Conservation (phyloP, 805 yeast genomes). For the Hemisphaericaspora nanyangensis region DNA sequence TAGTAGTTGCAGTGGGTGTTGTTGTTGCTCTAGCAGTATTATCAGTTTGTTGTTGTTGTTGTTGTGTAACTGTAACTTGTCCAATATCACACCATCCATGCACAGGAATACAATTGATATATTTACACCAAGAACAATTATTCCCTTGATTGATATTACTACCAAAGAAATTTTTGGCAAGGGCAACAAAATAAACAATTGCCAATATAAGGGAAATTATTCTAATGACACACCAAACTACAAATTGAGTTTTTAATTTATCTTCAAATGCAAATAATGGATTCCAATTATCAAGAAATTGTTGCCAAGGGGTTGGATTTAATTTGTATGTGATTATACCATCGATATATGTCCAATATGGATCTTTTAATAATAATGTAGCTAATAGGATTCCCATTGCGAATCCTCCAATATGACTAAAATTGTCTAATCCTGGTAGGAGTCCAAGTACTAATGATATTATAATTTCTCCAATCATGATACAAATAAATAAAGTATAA, state of each 20-base stretch:
- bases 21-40: conserved; percentile 9
- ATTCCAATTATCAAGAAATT: conserved; percentile 36
- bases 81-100: conserved; percentile 66
- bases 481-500: conserved; percentile 43
- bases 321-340: conserved; percentile 36
- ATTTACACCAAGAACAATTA: conserved; percentile 69
- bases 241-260: conserved; percentile 37
- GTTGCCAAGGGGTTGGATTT: conserved; percentile 25
- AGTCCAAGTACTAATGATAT: conserved; percentile 61
- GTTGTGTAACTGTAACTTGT: conserved; percentile 21
- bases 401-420: conserved; percentile 74
- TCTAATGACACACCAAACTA: conserved; percentile 52
- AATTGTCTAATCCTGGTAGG: conserved; percentile 71
- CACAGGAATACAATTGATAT: conserved; percentile 66
- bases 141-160: conserved; percentile 39
- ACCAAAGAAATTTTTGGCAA: conserved; percentile 46
- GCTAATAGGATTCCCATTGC: conserved; percentile 55
- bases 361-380: conserved; percentile 51
- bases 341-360: conserved; percentile 42
- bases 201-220: conserved; percentile 41
- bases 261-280: conserved; percentile 31
- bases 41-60: conserved; percentile 3
- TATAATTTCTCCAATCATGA: conserved; percentile 54
- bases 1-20: conserved; percentile 9
- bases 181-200: conserved; percentile 46